phyloP scores from a whole-genome alignment of 768 basidiomycete species.

The Tylopilus rubrobrunneus region DNA sequence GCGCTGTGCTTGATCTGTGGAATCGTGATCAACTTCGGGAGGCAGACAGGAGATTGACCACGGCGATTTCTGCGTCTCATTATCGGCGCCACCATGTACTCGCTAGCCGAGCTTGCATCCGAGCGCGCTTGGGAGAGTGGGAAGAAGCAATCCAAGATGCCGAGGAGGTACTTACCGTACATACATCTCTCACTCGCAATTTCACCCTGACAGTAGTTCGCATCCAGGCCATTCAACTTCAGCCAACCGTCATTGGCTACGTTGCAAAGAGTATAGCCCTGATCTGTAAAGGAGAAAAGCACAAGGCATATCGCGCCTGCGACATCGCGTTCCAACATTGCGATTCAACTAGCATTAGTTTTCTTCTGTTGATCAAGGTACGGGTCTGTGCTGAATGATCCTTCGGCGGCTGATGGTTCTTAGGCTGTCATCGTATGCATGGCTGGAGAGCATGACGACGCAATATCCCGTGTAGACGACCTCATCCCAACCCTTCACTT shows the following conservation, averaged over 20 bases:
- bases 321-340: conserved; percentile 1
- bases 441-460: neutral
- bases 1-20: neutral
- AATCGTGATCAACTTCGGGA: neutral
- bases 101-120: neutral
- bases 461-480: neutral
- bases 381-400: neutral
- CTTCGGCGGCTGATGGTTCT: neutral
- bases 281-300: neutral
- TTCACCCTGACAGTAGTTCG: neutral
- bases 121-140: neutral
- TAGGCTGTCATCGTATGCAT: neutral
- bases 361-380: conserved; percentile 6
- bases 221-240: neutral
- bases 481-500: neutral
- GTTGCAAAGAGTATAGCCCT: neutral
- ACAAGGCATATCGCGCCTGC: neutral
- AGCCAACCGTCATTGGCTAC: neutral
- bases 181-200: too few relatives aligned
- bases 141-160: neutral
- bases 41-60: neutral
- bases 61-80: neutral
- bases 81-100: neutral
- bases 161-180: neutral
- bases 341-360: neutral